Conservation (phyloP, 1,139 yeast genomes). For the Williopsis jadinii region DNA sequence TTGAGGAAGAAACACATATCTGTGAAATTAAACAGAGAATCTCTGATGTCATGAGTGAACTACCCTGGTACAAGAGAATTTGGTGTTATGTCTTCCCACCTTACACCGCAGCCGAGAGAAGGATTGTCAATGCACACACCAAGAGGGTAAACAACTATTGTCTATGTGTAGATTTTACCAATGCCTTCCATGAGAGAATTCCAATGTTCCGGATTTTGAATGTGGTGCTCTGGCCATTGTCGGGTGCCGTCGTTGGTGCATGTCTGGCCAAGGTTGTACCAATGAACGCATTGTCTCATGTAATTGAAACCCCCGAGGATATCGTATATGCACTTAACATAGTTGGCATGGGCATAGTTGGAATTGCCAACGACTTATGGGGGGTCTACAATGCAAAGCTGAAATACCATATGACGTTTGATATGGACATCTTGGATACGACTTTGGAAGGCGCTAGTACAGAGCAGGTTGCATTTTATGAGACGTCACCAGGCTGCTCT, state of each 20-base stretch:
- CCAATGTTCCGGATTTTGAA: too few relatives aligned
- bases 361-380: conserved; percentile 32
- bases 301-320: conserved; percentile 32
- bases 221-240: conserved; percentile 28
- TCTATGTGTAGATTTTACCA: too few relatives aligned
- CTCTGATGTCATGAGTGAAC: not conserved
- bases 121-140: conserved; percentile 1
- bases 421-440: conserved; percentile 22
- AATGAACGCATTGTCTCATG: conserved; percentile 7
- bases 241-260: conserved; percentile 24
- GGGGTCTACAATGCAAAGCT: conserved; percentile 24
- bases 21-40: conserved; percentile 15
- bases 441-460: conserved; percentile 1
- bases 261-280: too few relatives aligned
- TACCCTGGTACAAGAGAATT: conserved; percentile 7
- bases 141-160: too few relatives aligned
- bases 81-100: conserved; percentile 8
- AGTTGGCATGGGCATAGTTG: conserved; percentile 35
- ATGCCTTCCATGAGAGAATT: too few relatives aligned
- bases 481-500: too few relatives aligned
- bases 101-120: conserved; percentile 7
- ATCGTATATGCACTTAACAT: conserved; percentile 37
- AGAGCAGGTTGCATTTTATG: not conserved
- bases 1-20: conserved; percentile 20
- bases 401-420: conserved; percentile 23